These are phyloP conservation scores for Paracoccidioides lutzii DNA, from an alignment of 2,329 filamentous ascomycete species.

Conservation along the genomic window DNA sequence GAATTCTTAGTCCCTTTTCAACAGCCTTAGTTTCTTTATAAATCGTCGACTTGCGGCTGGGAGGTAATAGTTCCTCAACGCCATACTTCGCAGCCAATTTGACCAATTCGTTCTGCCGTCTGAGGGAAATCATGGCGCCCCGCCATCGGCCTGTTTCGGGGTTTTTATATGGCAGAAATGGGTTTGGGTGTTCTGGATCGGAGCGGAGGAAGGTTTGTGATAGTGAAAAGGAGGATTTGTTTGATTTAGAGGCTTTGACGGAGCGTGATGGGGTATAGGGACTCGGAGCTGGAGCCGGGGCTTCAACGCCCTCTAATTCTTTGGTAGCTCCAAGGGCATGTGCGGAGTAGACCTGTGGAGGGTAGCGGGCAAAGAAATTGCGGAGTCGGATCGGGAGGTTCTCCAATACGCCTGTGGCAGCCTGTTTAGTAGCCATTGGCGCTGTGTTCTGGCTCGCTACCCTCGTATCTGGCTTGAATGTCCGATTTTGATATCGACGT, in stretches of 20 bases:
- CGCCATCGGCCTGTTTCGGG: constrained; percentile 70
- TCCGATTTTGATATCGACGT: constrained; percentile 5
- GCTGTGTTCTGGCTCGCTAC: not conserved
- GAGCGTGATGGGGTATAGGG: constrained; percentile 31
- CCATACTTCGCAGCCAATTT: constrained; percentile 69
- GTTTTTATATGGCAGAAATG: constrained; percentile 71
- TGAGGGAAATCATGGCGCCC: constrained; percentile 66
- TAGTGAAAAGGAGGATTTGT: constrained; percentile 20
- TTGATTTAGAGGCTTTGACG: constrained; percentile 27
- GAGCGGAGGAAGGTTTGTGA: constrained; percentile 24
- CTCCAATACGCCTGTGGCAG: constrained; percentile 42
- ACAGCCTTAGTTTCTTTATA: constrained; percentile 53
- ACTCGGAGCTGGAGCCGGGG: constrained; percentile 25
- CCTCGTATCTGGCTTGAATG: not conserved
- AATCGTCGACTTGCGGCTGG: constrained; percentile 62
- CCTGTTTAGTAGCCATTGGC: constrained; percentile 9
- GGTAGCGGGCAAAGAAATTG: constrained; percentile 82
- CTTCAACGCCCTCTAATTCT: constrained; percentile 18
- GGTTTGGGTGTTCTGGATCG: constrained; percentile 49
- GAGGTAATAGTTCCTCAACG: constrained; percentile 68
- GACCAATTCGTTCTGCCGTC: constrained; percentile 70
- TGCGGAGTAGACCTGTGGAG: constrained; percentile 46
- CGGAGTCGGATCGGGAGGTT: constrained; percentile 64
- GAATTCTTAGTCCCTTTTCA: constrained; percentile 69
- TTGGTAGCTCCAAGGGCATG: constrained; percentile 18